phyloP scores from a whole-genome alignment of 179 eudicot genomes.

The Carnegiea gigantea region DNA sequence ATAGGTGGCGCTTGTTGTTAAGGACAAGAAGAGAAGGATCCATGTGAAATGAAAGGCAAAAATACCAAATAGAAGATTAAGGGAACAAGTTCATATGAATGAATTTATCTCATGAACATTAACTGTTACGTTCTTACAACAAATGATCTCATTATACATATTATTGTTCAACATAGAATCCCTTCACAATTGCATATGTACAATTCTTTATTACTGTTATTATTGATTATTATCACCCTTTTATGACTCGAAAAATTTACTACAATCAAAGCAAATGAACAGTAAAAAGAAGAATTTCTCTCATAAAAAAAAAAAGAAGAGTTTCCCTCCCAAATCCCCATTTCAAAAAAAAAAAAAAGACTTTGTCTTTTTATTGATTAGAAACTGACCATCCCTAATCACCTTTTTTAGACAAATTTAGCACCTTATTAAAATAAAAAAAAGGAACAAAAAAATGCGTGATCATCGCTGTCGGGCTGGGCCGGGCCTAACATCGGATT shows the following conservation, averaged over 20 bases:
- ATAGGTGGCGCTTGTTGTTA: not conserved
- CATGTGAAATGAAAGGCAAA: not conserved
- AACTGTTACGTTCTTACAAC: too few relatives aligned
- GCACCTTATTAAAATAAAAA: not conserved
- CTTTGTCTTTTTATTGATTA: not conserved
- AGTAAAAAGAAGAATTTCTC: too few relatives aligned
- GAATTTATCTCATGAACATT: too few relatives aligned
- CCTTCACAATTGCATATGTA: not conserved
- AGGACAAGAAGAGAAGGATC: not conserved
- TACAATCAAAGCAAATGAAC: too few relatives aligned
- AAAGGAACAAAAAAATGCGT: conserved; percentile 13
- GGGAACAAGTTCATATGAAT: too few relatives aligned
- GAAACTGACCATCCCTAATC: not conserved
- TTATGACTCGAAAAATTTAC: too few relatives aligned
- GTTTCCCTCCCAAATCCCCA: conserved; percentile 5
- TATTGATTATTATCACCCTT: too few relatives aligned
- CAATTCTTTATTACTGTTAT: too few relatives aligned
- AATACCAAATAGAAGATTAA: not conserved
- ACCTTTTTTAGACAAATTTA: conserved; percentile 7
- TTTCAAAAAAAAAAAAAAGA: not conserved
- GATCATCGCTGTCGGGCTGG: conserved; percentile 25
- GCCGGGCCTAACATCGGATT: conserved; percentile 30
- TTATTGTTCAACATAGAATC: too few relatives aligned
- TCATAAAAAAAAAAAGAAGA: not conserved
- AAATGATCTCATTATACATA: too few relatives aligned